A percentile compares a stretch with the other conserved stretches of the same genome.
These are phyloP conservation scores for Fraxinus anomala DNA, from an alignment of 257 asterid species.

Conservation along the genomic window DNA sequence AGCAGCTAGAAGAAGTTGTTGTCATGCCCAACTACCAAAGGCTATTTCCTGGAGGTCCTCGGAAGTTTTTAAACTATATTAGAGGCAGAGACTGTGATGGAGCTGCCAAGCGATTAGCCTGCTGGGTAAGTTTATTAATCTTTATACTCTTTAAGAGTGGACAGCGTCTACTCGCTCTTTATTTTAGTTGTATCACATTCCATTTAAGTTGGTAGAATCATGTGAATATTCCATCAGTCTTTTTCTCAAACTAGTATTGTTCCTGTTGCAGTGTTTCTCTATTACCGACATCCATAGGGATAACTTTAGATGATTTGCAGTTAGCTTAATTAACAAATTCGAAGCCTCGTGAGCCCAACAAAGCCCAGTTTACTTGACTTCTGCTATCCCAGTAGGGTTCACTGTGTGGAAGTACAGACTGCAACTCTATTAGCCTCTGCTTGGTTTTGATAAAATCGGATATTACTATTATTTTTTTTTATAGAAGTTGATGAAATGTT, in stretches of 20 bases:
- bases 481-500: no score
- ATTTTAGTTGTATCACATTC: background rate
- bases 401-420: background rate
- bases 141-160: background rate
- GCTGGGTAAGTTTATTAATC: conserved; percentile 79
- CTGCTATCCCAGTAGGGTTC: background rate
- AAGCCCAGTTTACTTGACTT: background rate
- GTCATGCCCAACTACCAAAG: conserved; percentile 99
- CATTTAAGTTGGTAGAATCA: background rate
- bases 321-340: background rate
- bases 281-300: background rate
- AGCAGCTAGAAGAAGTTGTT: conserved; percentile 95
- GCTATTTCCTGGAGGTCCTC: conserved; percentile 92
- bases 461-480: no score
- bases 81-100: conserved; percentile 95
- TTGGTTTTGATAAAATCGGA: no score
- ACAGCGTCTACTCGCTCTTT: background rate
- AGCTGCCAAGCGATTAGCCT: conserved; percentile 93
- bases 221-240: background rate
- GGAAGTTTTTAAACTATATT: conserved; percentile 77
- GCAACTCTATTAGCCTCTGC: background rate
- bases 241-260: background rate
- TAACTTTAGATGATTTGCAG: background rate
- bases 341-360: background rate
- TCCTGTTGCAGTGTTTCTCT: background rate